Percentiles rank a stretch among this genome's conserved stretches.
phyloP scores from a whole-genome alignment of 1,284 basidiomycete genomes.

The Trichosporon faecale region DNA sequence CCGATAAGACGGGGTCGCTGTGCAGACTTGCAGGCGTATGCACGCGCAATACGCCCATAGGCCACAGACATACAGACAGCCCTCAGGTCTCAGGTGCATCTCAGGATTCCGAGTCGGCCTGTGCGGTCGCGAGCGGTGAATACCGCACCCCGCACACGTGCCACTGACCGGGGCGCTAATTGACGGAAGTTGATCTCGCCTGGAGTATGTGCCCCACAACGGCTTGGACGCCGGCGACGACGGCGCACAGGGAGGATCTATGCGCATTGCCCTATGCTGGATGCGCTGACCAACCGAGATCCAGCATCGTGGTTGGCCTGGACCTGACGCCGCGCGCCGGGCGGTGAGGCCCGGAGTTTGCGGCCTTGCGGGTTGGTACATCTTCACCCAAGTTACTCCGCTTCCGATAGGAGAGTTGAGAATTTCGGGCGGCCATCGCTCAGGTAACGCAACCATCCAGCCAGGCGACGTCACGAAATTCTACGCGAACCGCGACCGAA shows the following conservation, averaged over 20 bases:
- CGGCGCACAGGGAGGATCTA: not conserved
- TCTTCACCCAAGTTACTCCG: not conserved
- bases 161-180: not conserved
- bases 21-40: not conserved
- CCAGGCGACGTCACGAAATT: not conserved
- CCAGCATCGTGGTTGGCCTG: not conserved
- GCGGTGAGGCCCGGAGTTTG: not conserved
- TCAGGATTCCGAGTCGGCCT: not conserved
- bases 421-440: not conserved
- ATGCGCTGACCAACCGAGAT: not conserved
- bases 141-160: slow-evolving; percentile 6
- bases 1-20: not conserved
- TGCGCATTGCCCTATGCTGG: not conserved
- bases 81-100: not conserved
- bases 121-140: not conserved
- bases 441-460: no score
- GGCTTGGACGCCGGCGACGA: not conserved
- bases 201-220: not conserved
- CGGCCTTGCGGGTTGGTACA: slow-evolving; percentile 2
- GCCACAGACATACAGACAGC: no score
- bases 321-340: not conserved
- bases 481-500: not conserved
- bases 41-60: not conserved
- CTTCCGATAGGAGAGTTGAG: slow-evolving; percentile 3
- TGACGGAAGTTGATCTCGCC: not conserved